These are phyloP conservation scores for Pleurotus ostreatus DNA, from an alignment of 768 basidiomycete genomes.

Conservation along the genomic window DNA sequence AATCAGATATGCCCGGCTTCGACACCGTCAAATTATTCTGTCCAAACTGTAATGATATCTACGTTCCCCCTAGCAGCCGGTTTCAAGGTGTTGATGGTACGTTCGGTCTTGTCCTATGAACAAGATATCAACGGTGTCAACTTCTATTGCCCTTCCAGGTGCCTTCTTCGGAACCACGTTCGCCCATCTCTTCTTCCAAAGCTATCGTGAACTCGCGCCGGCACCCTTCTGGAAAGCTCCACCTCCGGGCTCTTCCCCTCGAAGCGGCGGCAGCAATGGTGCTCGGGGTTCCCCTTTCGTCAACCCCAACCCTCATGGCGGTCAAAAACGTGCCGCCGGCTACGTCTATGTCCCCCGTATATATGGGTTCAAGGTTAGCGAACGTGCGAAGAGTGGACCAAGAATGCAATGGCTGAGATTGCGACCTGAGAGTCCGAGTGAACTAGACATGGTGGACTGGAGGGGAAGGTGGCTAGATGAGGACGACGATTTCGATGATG, in stretches of 20 bases:
- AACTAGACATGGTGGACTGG: conserved; percentile 88
- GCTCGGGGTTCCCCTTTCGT: conserved; percentile 58
- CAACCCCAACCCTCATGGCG: conserved; percentile 87
- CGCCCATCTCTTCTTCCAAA: conserved; percentile 96
- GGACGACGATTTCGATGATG: conserved; percentile 55
- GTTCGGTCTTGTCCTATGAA: conserved; percentile 19
- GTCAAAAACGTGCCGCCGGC: conserved; percentile 84
- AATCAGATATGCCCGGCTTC: conserved; percentile 91
- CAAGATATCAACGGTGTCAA: background rate
- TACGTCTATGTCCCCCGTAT: conserved; percentile 89
- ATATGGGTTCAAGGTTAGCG: conserved; percentile 97
- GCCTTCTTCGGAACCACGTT: conserved; percentile 99
- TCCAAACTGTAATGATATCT: conserved; percentile 97
- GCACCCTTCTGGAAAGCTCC: conserved; percentile 88
- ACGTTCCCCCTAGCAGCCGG: conserved; percentile 90
- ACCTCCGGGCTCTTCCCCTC: conserved; percentile 40
- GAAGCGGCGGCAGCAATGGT: conserved; percentile 43
- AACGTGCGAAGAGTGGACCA: conserved; percentile 90
- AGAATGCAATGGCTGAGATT: conserved; percentile 95
- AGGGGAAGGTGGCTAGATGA: conserved; percentile 83
- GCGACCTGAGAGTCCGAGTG: conserved; percentile 74
- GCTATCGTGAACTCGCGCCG: conserved; percentile 91
- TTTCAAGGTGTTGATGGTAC: conserved; percentile 94
- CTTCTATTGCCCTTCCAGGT: conserved; percentile 42
- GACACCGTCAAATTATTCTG: conserved; percentile 99